phyloP scores from a whole-genome alignment of 192 early-diverging fungal species.

The Coemansia sp. region DNA sequence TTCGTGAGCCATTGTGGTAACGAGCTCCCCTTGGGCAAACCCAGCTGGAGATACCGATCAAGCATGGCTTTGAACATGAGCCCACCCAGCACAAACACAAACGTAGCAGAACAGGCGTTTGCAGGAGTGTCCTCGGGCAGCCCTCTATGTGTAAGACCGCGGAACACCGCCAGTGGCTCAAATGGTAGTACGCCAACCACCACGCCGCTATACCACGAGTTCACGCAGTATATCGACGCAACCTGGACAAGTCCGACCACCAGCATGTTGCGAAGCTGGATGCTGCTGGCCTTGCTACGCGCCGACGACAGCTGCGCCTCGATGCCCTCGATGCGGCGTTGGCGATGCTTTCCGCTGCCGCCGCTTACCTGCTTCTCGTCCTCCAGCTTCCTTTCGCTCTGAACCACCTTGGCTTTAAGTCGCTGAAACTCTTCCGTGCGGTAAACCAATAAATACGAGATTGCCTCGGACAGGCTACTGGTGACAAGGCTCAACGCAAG shows the following conservation, averaged over 20 bases:
- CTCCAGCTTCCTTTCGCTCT: constrained; percentile 38
- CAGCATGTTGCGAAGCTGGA: constrained; percentile 47
- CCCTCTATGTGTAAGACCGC: constrained; percentile 44
- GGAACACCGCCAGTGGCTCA: constrained; percentile 41
- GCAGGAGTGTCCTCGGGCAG: constrained; percentile 34
- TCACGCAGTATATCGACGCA: constrained; percentile 33
- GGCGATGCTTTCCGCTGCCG: constrained; percentile 36
- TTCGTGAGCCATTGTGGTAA: constrained; percentile 51
- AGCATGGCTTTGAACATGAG: constrained; percentile 41
- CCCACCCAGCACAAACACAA: constrained; percentile 52
- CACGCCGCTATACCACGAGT: constrained; percentile 25
- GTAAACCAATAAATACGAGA: constrained; percentile 48
- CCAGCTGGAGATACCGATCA: constrained; percentile 47
- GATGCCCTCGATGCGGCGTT: constrained; percentile 47
- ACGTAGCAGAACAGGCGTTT: constrained; percentile 52
- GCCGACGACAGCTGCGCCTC: constrained; percentile 43
- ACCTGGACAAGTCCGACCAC: constrained; percentile 44
- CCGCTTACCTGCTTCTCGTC: constrained; percentile 23
- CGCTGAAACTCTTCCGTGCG: constrained; percentile 43
- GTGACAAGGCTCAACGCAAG: constrained; percentile 37
- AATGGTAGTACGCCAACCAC: constrained; percentile 43
- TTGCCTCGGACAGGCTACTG: constrained; percentile 36
- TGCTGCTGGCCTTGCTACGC: constrained; percentile 39
- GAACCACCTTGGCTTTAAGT: constrained; percentile 42
- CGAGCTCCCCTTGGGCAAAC: constrained; percentile 45